These are phyloP conservation scores for Aspergillus carlsbadensis DNA, from an alignment of 495 filamentous ascomycete genomes.

Conservation along the genomic window DNA sequence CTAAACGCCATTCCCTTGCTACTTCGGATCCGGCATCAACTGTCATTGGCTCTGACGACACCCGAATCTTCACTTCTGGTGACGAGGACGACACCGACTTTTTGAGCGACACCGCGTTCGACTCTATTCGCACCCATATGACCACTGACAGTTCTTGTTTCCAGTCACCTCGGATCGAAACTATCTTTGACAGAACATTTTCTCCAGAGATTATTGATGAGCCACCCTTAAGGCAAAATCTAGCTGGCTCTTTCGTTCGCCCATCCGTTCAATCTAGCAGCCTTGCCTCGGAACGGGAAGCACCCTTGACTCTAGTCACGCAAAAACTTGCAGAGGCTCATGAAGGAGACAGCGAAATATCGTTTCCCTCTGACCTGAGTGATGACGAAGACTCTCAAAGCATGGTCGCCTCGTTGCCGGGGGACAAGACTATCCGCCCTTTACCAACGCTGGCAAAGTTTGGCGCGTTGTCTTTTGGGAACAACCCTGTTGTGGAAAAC, in stretches of 20 bases:
- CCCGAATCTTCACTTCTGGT: constrained; percentile 67
- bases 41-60: constrained; percentile 80
- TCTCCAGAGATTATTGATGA: constrained; percentile 53
- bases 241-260: constrained; percentile 42
- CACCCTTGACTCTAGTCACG: constrained; percentile 36
- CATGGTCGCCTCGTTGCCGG: constrained; percentile 33
- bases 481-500: background rate
- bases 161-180: constrained; percentile 67
- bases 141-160: constrained; percentile 57
- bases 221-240: constrained; percentile 53
- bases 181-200: constrained; percentile 84
- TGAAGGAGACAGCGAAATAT: constrained; percentile 21
- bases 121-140: constrained; percentile 80
- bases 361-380: constrained; percentile 26
- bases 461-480: background rate
- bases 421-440: constrained; percentile 19
- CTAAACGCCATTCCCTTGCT: constrained; percentile 47
- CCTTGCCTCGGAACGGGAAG: background rate
- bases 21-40: constrained; percentile 77
- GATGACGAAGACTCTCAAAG: constrained; percentile 33
- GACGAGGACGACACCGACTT: constrained; percentile 87
- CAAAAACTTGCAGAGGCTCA: background rate
- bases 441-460: background rate
- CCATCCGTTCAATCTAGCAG: constrained; percentile 27
- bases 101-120: constrained; percentile 86